Evolutionary conservation across 805 yeast species (phyloP).

Genomic region (baker's yeast (Saccharomyces cerevisiae)): DNA sequence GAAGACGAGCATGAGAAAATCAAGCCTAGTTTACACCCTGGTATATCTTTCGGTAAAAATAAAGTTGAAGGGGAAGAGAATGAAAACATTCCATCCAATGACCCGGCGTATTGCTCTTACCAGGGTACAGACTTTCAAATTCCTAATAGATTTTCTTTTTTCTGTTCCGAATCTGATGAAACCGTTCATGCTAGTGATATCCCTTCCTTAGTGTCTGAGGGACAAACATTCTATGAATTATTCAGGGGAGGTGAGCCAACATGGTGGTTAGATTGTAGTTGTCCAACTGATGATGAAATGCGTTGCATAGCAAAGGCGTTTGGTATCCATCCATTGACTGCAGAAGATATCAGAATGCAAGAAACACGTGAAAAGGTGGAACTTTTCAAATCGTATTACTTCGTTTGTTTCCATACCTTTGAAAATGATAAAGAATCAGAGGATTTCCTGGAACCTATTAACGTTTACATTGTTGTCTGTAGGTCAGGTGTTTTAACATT

Average conservation of each 20-base stretch:
- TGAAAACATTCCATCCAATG: conserved; percentile 3
- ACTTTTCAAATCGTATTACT: conserved; percentile 79
- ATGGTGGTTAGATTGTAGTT: conserved; percentile 94
- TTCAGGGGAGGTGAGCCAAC: conserved; percentile 67
- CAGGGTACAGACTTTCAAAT: conserved; percentile 18
- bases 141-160: conserved; percentile 79
- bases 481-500: conserved; percentile 59
- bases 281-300: conserved; percentile 95
- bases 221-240: conserved; percentile 56
- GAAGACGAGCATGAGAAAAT: background rate
- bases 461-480: conserved; percentile 66
- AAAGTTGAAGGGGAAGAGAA: conserved; percentile 30
- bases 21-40: conserved; percentile 11
- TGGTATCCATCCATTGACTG: conserved; percentile 95
- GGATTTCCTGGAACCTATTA: conserved; percentile 75
- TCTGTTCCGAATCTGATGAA: conserved; percentile 72
- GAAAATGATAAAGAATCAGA: conserved; percentile 75
- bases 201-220: conserved; percentile 62
- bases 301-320: conserved; percentile 84
- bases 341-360: conserved; percentile 94
- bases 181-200: conserved; percentile 87
- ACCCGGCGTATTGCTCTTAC: background rate
- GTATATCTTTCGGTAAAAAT: conserved; percentile 36
- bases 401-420: conserved; percentile 94
- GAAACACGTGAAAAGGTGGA: conserved; percentile 97